phyloP scores from a whole-genome alignment of 345 rosid genomes.

The Capsella bursapastoris region DNA sequence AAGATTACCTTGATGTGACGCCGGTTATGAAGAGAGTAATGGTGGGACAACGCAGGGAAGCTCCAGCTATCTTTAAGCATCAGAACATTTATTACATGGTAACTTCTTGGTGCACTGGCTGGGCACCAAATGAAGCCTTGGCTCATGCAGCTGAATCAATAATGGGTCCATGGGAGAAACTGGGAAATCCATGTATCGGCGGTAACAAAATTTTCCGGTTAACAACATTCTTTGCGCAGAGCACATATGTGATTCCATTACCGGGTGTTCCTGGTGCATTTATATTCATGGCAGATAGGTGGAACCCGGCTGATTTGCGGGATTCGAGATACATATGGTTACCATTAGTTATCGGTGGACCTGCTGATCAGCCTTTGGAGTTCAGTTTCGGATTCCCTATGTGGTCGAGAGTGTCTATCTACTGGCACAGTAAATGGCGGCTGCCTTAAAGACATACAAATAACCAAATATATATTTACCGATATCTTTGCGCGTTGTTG shows the following conservation, averaged over 20 bases:
- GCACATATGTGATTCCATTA: constrained; percentile 83
- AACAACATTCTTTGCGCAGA: constrained; percentile 84
- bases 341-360: constrained; percentile 78
- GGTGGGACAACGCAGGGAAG: constrained; percentile 80
- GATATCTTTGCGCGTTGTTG: constrained; percentile 4
- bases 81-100: constrained; percentile 85
- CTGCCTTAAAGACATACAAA: constrained; percentile 48
- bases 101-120: constrained; percentile 89
- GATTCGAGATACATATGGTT: constrained; percentile 91
- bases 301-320: constrained; percentile 89
- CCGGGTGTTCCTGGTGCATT: constrained; percentile 68
- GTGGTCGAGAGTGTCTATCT: constrained; percentile 91
- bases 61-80: constrained; percentile 88
- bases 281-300: constrained; percentile 94
- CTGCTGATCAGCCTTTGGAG: constrained; percentile 78
- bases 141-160: constrained; percentile 84
- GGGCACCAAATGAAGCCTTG: constrained; percentile 96
- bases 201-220: constrained; percentile 74
- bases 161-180: constrained; percentile 95
- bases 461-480: constrained; percentile 4
- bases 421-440: constrained; percentile 93
- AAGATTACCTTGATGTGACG: constrained; percentile 73
- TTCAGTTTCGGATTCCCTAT: constrained; percentile 71
- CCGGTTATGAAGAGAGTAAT: constrained; percentile 60
- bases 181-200: constrained; percentile 89